These are phyloP conservation scores for Colletotrichum sp. DNA, from an alignment of 2,329 filamentous ascomycete genomes.

Conservation along the genomic window DNA sequence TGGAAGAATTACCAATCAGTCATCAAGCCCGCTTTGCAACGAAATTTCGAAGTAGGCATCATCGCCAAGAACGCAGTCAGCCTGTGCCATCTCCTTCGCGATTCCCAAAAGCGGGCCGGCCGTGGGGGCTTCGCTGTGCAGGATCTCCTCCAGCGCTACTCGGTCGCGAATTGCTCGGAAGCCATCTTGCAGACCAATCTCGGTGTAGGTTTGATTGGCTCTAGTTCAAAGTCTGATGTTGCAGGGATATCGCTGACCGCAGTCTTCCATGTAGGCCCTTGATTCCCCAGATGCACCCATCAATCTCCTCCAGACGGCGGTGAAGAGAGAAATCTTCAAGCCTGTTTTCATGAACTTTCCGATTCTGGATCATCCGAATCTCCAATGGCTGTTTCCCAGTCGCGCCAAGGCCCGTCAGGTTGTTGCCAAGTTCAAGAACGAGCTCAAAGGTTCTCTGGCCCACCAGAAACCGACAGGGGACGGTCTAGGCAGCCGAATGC, in stretches of 20 bases:
- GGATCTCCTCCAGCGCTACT: slow-evolving; percentile 37
- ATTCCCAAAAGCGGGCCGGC: slow-evolving; percentile 25
- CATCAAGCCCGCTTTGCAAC: slow-evolving; percentile 39
- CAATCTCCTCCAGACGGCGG: slow-evolving; percentile 26
- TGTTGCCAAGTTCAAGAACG: slow-evolving; percentile 29
- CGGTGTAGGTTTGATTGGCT: slow-evolving; percentile 19
- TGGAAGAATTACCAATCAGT: slow-evolving; percentile 40
- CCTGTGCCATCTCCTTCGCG: slow-evolving; percentile 32
- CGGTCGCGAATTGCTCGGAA: slow-evolving; percentile 39
- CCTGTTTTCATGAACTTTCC: slow-evolving; percentile 39
- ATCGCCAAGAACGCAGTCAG: slow-evolving; percentile 27
- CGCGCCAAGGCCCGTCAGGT: slow-evolving; percentile 27
- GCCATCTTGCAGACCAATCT: slow-evolving; percentile 30
- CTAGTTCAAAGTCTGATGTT: neutral
- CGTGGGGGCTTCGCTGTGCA: slow-evolving; percentile 31
- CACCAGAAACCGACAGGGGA: neutral
- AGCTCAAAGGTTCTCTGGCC: slow-evolving; percentile 23
- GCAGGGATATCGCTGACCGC: neutral
- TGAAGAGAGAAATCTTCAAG: slow-evolving; percentile 37
- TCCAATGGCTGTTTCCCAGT: slow-evolving; percentile 26
- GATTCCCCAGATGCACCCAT: slow-evolving; percentile 24
- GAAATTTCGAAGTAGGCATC: slow-evolving; percentile 24
- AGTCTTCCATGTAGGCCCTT: slow-evolving; percentile 25
- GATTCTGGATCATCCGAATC: slow-evolving; percentile 27
- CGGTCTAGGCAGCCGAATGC: slow-evolving; percentile 24